A percentile compares a stretch with the other conserved stretches of the same genome.
These are phyloP conservation scores for Podaxis rugospora DNA, from an alignment of 768 basidiomycete genomes.

Conservation along the genomic window DNA sequence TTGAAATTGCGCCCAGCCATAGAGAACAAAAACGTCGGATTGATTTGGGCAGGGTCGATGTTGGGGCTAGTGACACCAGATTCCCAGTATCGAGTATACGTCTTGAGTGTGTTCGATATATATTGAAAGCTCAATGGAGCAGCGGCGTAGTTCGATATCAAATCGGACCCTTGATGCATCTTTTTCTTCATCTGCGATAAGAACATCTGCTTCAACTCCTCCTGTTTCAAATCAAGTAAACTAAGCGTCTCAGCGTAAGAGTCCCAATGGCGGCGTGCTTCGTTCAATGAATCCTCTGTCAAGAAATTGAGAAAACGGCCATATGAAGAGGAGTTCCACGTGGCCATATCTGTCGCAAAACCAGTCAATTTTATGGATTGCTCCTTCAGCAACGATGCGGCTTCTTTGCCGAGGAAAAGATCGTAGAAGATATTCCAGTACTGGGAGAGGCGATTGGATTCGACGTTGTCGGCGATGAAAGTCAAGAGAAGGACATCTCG, in stretches of 20 bases:
- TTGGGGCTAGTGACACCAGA: slow-evolving; percentile 32
- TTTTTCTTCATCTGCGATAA: background rate
- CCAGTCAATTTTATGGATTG: slow-evolving; percentile 37
- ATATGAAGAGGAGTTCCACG: slow-evolving; percentile 39
- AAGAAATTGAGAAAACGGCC: slow-evolving; percentile 32
- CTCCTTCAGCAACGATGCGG: slow-evolving; percentile 25
- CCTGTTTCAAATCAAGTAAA: slow-evolving; percentile 16
- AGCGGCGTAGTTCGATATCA: slow-evolving; percentile 25
- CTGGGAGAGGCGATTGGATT: slow-evolving; percentile 6
- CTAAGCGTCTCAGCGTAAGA: slow-evolving; percentile 27
- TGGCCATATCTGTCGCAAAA: slow-evolving; percentile 24
- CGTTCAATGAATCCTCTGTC: slow-evolving; percentile 30
- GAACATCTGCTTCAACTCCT: slow-evolving; percentile 16
- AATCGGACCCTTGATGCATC: background rate
- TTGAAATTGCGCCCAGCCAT: slow-evolving; percentile 31
- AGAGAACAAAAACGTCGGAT: slow-evolving; percentile 44
- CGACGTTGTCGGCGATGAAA: slow-evolving; percentile 30
- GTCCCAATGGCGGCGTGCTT: slow-evolving; percentile 37
- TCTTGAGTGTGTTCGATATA: slow-evolving; percentile 13
- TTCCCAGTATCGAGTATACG: slow-evolving; percentile 33
- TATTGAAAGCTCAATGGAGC: slow-evolving; percentile 28
- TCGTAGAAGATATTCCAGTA: slow-evolving; percentile 49
- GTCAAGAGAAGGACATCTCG: slow-evolving; percentile 45
- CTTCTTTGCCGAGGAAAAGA: slow-evolving; percentile 35
- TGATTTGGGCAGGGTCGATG: slow-evolving; percentile 22